These are phyloP conservation scores for Mortierella sp. DNA, from an alignment of 371 early-diverging fungal species.

Conservation along the genomic window DNA sequence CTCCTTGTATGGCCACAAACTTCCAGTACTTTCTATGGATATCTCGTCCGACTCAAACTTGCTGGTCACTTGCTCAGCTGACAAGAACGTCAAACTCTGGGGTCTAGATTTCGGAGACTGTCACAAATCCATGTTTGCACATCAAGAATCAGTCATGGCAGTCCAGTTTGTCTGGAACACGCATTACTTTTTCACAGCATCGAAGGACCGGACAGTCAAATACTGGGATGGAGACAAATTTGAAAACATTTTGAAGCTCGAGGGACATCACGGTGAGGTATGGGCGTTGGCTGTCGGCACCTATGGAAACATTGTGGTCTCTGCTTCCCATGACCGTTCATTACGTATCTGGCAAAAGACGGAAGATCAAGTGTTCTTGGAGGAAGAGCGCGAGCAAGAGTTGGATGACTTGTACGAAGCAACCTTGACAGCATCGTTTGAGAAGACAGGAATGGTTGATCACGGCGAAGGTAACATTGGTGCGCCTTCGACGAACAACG, in stretches of 20 bases:
- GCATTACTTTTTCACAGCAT: constrained; percentile 93
- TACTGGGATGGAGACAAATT: constrained; percentile 99
- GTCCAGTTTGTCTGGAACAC: constrained; percentile 93
- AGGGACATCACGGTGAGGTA: constrained; percentile 93
- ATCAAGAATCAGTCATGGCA: constrained; percentile 91
- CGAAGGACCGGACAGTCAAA: constrained; percentile 92
- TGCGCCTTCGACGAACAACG: constrained; percentile 49
- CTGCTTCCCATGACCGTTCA: constrained; percentile 92
- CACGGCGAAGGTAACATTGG: constrained; percentile 57
- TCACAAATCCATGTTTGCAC: constrained; percentile 93
- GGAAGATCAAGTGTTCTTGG: constrained; percentile 93
- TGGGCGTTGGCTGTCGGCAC: constrained; percentile 93
- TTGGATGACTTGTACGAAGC: constrained; percentile 90
- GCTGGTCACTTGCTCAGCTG: constrained; percentile 92
- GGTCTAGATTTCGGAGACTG: constrained; percentile 99
- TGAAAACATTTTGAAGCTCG: constrained; percentile 92
- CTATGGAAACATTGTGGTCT: constrained; percentile 87
- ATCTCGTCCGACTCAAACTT: constrained; percentile 93
- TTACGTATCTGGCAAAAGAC: constrained; percentile 95
- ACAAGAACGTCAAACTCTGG: constrained; percentile 98
- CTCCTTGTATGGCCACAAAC: constrained; percentile 96
- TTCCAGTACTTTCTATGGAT: constrained; percentile 96
- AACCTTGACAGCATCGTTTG: constrained; percentile 76
- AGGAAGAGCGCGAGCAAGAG: constrained; percentile 97
- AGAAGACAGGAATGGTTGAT: constrained; percentile 68